Percentiles rank a stretch among this genome's conserved stretches.
phyloP scores from a whole-genome alignment of 495 filamentous ascomycete species.

The Aspergillus bertholletiae region DNA sequence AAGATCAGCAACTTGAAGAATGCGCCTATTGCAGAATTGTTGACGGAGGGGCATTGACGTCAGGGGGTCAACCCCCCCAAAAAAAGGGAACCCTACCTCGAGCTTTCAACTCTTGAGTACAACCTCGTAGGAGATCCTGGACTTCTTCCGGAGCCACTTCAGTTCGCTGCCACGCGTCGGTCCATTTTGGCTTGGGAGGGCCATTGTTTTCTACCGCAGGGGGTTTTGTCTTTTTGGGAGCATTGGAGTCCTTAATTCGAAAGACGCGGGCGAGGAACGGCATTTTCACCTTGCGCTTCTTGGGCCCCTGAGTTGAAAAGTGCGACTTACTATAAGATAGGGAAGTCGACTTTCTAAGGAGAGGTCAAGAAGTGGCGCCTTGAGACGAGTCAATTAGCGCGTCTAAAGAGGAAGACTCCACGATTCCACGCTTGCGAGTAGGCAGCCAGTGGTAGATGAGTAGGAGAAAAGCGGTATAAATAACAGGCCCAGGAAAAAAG shows the following conservation, averaged over 20 bases:
- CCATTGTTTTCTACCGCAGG: conserved; percentile 40
- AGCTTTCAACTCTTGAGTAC: conserved; percentile 87
- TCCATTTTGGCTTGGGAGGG: conserved; percentile 73
- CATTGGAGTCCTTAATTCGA: conserved; percentile 62
- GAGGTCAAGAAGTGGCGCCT: conserved; percentile 9
- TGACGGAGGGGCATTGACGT: conserved; percentile 5
- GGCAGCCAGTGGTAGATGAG: conserved; percentile 7
- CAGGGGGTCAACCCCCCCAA: conserved; percentile 10
- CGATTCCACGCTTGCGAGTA: conserved; percentile 10
- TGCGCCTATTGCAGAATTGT: conserved; percentile 10
- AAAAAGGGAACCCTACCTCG: conserved; percentile 64
- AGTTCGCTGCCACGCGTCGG: conserved; percentile 84
- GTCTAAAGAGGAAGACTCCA: neutral
- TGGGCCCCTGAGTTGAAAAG: conserved; percentile 13
- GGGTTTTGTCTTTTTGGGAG: conserved; percentile 58
- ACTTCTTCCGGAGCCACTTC: conserved; percentile 88
- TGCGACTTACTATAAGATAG: conserved; percentile 14
- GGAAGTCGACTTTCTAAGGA: conserved; percentile 7
- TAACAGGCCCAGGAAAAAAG: neutral
- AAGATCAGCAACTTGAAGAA: conserved; percentile 35
- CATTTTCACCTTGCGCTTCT: conserved; percentile 31
- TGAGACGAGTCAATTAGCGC: neutral
- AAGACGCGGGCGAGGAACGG: conserved; percentile 71
- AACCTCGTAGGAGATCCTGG: conserved; percentile 76
- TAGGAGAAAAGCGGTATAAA: neutral